Conservation (phyloP, 1,284 basidiomycete species). For the Trichosporon sp. region DNA sequence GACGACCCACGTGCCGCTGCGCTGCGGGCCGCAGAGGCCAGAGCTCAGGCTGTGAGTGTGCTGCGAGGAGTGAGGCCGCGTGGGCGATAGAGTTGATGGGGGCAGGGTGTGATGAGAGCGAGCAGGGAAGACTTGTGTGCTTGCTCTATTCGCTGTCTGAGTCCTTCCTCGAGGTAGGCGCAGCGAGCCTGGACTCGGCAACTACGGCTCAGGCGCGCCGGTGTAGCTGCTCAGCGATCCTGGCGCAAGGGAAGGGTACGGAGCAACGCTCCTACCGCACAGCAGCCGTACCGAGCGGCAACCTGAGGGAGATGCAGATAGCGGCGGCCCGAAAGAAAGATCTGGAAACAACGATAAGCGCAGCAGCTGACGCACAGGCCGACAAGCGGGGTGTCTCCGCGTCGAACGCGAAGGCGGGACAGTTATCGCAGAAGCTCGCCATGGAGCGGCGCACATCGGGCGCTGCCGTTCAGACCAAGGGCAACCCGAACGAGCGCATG, state of each 20-base stretch:
- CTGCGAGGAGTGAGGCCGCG: not conserved
- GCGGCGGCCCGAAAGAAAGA: not conserved
- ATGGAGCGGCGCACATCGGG: constrained; percentile 24
- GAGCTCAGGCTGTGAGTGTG: not conserved
- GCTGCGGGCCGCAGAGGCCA: not conserved
- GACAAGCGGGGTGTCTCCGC: constrained; percentile 39
- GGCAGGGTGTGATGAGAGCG: not conserved
- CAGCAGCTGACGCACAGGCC: constrained; percentile 27
- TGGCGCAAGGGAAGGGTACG: no score
- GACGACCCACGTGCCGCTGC: not conserved
- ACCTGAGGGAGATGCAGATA: not conserved
- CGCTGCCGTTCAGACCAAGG: constrained; percentile 6
- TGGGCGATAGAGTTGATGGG: not conserved
- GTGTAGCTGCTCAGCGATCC: no score
- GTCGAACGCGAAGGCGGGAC: constrained; percentile 41
- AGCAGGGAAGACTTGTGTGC: no score
- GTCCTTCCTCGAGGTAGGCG: no score
- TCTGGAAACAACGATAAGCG: not conserved
- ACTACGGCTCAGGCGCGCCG: no score
- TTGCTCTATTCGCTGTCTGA: no score
- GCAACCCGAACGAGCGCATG: constrained; percentile 32
- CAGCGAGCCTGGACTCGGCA: no score
- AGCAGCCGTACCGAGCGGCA: no score
- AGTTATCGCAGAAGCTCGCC: constrained; percentile 40
- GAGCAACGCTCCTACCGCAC: no score